Evolutionary conservation across 345 rosid genomes (phyloP).

Genomic region (Reutealis trisperma): DNA sequence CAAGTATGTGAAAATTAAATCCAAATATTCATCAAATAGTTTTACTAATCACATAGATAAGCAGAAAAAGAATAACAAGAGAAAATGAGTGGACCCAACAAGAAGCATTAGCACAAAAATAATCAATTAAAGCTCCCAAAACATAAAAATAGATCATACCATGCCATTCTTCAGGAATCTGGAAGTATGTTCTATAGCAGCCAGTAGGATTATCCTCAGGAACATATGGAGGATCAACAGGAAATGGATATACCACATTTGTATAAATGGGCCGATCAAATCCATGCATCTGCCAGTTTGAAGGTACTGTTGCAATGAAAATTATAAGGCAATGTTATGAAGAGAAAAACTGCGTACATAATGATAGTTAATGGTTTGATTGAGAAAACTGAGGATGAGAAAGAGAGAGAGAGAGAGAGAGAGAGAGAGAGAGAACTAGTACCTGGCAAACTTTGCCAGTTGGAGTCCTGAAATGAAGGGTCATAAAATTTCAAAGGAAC

Average conservation of each 20-base stretch:
- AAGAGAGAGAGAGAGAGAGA: background rate
- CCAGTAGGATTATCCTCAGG: slow-evolving; percentile 91
- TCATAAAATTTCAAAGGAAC: slow-evolving; percentile 66
- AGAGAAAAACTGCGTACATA: background rate
- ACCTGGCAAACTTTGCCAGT: slow-evolving; percentile 85
- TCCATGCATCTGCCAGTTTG: slow-evolving; percentile 98
- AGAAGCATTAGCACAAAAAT: slow-evolving; percentile 9
- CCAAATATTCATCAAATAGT: background rate
- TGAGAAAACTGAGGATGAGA: background rate
- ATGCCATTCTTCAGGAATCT: slow-evolving; percentile 81
- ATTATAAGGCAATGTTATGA: slow-evolving; percentile 17
- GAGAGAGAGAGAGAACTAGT: slow-evolving; percentile 9
- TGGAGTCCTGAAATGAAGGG: slow-evolving; percentile 60
- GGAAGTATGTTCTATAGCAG: slow-evolving; percentile 83
- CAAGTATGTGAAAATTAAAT: background rate
- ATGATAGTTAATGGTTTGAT: background rate
- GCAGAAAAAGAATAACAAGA: background rate
- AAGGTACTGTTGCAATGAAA: slow-evolving; percentile 75
- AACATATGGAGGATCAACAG: slow-evolving; percentile 74
- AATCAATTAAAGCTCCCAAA: slow-evolving; percentile 10
- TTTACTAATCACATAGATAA: background rate
- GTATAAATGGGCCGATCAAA: slow-evolving; percentile 93
- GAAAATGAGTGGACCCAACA: background rate
- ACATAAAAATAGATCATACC: slow-evolving; percentile 46
- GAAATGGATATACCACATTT: slow-evolving; percentile 75